Conservation (phyloP, 495 filamentous ascomycete genomes). For the Neurospora terricola region DNA sequence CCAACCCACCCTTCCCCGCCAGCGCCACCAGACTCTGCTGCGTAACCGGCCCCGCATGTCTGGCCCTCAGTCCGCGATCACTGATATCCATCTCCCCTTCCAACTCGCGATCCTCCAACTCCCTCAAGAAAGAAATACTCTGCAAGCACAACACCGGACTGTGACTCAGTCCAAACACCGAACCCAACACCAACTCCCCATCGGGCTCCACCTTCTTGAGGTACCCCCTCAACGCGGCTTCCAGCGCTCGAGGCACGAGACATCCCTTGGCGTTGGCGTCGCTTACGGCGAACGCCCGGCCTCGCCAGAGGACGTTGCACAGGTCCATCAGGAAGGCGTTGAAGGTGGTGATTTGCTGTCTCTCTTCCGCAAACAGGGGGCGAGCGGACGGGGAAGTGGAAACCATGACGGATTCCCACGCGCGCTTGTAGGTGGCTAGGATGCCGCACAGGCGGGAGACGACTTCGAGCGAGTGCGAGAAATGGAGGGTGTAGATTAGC, state of each 20-base stretch:
- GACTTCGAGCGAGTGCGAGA: constrained; percentile 48
- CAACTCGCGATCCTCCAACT: constrained; percentile 48
- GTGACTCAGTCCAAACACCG: constrained; percentile 61
- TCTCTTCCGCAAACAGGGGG: constrained; percentile 31
- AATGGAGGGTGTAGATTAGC: constrained; percentile 61
- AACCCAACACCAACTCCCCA: constrained; percentile 36
- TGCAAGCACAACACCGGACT: constrained; percentile 55
- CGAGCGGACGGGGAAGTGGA: constrained; percentile 2
- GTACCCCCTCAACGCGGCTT: constrained; percentile 38
- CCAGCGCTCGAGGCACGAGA: constrained; percentile 42
- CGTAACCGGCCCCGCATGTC: constrained; percentile 69
- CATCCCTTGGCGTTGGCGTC: constrained; percentile 69
- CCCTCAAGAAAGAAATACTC: constrained; percentile 58
- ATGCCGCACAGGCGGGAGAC: constrained; percentile 66
- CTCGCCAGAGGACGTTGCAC: constrained; percentile 78
- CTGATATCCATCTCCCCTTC: constrained; percentile 4
- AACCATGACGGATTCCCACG: constrained; percentile 57
- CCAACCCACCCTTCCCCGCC: constrained; percentile 58
- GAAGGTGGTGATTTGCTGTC: constrained; percentile 54
- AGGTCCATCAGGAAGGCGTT: constrained; percentile 87
- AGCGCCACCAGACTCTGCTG: constrained; percentile 53
- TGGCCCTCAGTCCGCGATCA: constrained; percentile 30
- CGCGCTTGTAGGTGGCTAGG: constrained; percentile 57
- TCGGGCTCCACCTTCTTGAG: constrained; percentile 21
- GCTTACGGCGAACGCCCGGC: constrained; percentile 56